Base-by-base conservation (phyloP, 2,329 filamentous ascomycete species). In the Cladosporium sp. region DNA sequence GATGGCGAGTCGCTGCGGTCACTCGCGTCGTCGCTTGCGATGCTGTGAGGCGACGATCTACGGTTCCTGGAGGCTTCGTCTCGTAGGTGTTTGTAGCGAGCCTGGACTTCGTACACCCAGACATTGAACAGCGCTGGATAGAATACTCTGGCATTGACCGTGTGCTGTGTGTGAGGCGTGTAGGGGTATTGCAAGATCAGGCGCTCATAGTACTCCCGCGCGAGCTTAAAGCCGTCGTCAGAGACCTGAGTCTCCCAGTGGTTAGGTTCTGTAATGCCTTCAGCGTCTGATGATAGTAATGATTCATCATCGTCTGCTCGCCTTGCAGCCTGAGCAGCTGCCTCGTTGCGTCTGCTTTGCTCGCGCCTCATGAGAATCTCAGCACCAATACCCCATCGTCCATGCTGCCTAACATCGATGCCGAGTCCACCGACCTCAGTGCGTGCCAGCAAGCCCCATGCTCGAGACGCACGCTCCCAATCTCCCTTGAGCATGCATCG, bases 371-470 rank as follows among this genome's bases (percentile, higher is more conserved):
- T 82, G 52, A 95, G 71, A 16, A 96, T 81, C 70, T 95, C 91
- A 2, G 88, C 89, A 0, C 89, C 90, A 42, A 95, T 78, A 11
- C 85, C 85, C 92, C 91, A 96, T 58, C 86, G 78, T 34, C 82
- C 79, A 62, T 84, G 78, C 16, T 74, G 75, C 37, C 89, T 80
- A 44, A 92, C 68, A 65, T 95, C 89, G 16, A 91, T 74, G 6
- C 72, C 71, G 44, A 70, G 68, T 3, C 82, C 82, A 53, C 71
- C 64, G 19, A 84, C 72, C 46, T 77, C 79, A 43, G 82, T 77
- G 45, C 85, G 80, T 43, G 90, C 67, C 32, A 95, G 76, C 58
- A 95, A 71, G 1, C 82, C 85, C 77, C 89, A 92, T 0, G 87
- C 86, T 55, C 87, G 77, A 46, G 81, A 81, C 0, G 91, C 90